phyloP scores from a whole-genome alignment of 495 filamentous ascomycete genomes.

The Rusavskia elegans region DNA sequence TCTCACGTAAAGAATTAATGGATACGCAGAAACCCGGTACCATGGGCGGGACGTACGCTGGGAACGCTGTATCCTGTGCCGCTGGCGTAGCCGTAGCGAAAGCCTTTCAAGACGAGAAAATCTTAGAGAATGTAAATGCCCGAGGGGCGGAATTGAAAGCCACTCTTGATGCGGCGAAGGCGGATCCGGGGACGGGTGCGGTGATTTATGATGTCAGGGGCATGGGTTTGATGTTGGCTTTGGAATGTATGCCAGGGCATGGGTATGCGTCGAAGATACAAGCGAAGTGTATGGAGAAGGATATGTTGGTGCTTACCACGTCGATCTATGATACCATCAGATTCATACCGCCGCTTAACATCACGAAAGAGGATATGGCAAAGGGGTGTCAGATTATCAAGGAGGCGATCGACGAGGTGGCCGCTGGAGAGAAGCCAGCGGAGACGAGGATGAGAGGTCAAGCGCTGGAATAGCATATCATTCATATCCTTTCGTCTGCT shows the following conservation, averaged over 20 bases:
- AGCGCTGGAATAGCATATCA: too few relatives aligned
- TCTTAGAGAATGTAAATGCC: conserved; percentile 7
- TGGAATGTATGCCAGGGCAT: conserved; percentile 8
- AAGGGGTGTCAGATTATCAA: too few relatives aligned
- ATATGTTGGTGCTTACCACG: conserved; percentile 8
- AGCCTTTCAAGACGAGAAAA: conserved; percentile 9
- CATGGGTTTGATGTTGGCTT: conserved; percentile 7
- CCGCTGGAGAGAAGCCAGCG: too few relatives aligned
- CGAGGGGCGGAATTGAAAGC: conserved; percentile 4
- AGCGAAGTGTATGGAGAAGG: conserved; percentile 9
- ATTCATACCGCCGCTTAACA: conserved; percentile 10
- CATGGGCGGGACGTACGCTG: conserved; percentile 10
- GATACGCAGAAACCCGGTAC: conserved; percentile 9
- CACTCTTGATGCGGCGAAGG: background rate
- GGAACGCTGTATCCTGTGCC: conserved; percentile 8
- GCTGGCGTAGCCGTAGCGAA: conserved; percentile 10
- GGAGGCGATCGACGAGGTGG: too few relatives aligned
- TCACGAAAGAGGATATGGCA: conserved; percentile 8
- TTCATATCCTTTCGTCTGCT: too few relatives aligned
- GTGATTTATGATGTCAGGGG: conserved; percentile 7
- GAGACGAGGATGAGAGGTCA: too few relatives aligned
- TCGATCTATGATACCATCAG: conserved; percentile 7
- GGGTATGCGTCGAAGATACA: conserved; percentile 12
- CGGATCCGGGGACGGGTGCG: background rate
- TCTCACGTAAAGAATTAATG: conserved; percentile 9